Evolutionary conservation across 176 grass and related monocot genomes (phyloP).

Genomic region (Carex littledalei): DNA sequence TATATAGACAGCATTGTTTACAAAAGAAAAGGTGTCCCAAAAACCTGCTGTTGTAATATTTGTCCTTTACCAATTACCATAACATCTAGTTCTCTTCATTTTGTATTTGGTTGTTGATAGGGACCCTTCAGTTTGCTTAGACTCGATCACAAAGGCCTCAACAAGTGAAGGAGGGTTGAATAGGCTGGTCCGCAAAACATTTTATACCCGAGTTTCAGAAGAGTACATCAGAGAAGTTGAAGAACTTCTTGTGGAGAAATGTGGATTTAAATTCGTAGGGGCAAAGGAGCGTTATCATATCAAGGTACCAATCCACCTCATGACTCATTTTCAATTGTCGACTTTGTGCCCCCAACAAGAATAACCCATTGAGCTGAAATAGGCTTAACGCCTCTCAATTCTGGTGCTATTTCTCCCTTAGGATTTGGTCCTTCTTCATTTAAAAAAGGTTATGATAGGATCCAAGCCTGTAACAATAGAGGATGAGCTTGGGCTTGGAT

Average conservation of each 20-base stretch:
- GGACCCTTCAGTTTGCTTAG: conserved; percentile 18
- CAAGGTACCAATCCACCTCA: conserved; percentile 18
- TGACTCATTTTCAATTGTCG: not conserved
- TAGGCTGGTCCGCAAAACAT: not conserved
- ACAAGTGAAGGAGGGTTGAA: not conserved
- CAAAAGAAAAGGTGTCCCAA: not conserved
- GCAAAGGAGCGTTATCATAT: conserved; percentile 30
- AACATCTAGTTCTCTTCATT: not conserved
- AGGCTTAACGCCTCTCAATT: not conserved
- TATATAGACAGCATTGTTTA: not conserved
- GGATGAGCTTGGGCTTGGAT: too few relatives aligned
- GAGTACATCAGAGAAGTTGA: conserved; percentile 21
- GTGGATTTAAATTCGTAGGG: conserved; percentile 24
- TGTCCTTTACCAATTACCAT: not conserved
- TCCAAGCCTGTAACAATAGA: too few relatives aligned
- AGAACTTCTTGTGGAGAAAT: not conserved
- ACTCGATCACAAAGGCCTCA: conserved; percentile 11
- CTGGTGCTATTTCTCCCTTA: not conserved
- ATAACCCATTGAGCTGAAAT: not conserved
- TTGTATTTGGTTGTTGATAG: not conserved
- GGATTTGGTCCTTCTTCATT: not conserved
- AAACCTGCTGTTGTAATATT: not conserved
- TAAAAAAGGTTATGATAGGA: not conserved
- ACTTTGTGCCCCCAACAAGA: not conserved
- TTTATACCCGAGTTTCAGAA: conserved; percentile 16